Conservation (phyloP, 345 rosid genomes). For the Raphanus sativus region DNA sequence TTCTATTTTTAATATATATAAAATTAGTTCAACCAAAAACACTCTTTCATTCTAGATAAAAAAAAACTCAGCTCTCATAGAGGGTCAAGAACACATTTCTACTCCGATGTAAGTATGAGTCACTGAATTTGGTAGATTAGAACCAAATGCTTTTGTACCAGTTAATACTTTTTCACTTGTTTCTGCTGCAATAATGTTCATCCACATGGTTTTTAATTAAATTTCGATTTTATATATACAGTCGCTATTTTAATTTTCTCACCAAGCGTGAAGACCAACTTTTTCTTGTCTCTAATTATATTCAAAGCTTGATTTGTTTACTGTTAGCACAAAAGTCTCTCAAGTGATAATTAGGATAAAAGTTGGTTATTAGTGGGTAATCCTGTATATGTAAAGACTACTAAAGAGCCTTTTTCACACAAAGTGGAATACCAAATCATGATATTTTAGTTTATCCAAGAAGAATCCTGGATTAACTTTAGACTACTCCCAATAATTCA, state of each 20-base stretch:
- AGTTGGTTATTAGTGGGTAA: constrained; percentile 6
- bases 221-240: background rate
- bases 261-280: background rate
- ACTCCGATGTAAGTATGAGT: background rate
- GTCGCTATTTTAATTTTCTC: background rate
- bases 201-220: background rate
- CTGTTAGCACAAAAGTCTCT: constrained; percentile 19
- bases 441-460: background rate
- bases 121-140: background rate
- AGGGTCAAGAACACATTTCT: background rate
- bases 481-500: constrained; percentile 16
- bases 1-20: background rate
- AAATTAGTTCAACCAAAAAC: background rate
- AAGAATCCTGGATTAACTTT: constrained; percentile 22
- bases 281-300: background rate
- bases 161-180: background rate
- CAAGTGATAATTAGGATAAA: constrained; percentile 30
- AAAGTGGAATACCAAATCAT: constrained; percentile 20
- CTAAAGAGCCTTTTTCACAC: constrained; percentile 19
- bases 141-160: background rate
- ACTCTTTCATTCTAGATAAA: background rate
- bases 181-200: background rate
- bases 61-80: background rate
- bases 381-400: background rate
- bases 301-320: constrained; percentile 17